Conservation (phyloP, 371 early-diverging fungal genomes). For the Mortierella sp. region DNA sequence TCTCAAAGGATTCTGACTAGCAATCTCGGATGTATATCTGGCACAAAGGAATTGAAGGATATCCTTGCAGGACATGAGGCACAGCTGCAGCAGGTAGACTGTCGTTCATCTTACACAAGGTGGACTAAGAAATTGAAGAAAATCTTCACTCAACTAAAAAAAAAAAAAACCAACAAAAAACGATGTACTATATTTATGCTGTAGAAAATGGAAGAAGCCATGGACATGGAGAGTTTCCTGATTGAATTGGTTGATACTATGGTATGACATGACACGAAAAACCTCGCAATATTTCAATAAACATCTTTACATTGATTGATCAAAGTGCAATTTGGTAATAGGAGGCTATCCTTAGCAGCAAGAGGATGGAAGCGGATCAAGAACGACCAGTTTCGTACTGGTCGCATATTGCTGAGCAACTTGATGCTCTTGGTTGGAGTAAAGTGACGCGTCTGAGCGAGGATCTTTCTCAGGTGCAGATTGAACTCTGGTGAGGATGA, state of each 20-base stretch:
- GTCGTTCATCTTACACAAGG: not conserved
- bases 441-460: conserved; percentile 20
- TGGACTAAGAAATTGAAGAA: no score
- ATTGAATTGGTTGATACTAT: conserved; percentile 45
- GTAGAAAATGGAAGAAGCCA: conserved; percentile 50
- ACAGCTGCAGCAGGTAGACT: conserved; percentile 35
- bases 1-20: conserved; percentile 6
- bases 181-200: not conserved
- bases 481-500: conserved; percentile 32
- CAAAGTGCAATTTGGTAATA: not conserved
- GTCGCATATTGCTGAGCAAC: conserved; percentile 29
- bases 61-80: conserved; percentile 37
- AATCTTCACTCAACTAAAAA: not conserved
- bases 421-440: conserved; percentile 50
- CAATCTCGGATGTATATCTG: conserved; percentile 25
- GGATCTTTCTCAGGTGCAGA: conserved; percentile 29
- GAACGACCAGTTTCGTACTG: conserved; percentile 30
- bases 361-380: not conserved
- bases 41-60: conserved; percentile 38
- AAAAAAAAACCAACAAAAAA: not conserved
- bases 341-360: conserved; percentile 37
- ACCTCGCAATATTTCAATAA: not conserved
- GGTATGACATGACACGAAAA: conserved; percentile 15
- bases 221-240: conserved; percentile 40
- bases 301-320: not conserved